Conservation (phyloP, 176 grass and related monocot species). For the Carex parvula region DNA sequence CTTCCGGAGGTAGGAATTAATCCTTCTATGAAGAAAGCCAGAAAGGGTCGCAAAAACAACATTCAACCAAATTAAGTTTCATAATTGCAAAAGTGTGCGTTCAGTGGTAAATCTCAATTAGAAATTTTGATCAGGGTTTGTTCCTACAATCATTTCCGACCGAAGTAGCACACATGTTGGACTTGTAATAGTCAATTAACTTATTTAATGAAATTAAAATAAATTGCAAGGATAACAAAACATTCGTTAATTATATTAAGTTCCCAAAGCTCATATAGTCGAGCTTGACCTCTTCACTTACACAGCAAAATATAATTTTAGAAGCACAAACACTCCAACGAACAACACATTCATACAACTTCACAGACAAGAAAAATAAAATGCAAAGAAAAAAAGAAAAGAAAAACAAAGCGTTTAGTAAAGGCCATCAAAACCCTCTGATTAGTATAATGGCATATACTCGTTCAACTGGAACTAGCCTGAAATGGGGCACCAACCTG, state of each 20-base stretch:
- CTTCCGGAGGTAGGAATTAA: no score
- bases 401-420: neutral
- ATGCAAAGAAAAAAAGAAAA: constrained; percentile 5
- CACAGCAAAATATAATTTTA: constrained; percentile 8
- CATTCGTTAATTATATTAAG: neutral
- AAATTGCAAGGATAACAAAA: neutral
- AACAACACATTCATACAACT: constrained; percentile 25
- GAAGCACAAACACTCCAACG: neutral
- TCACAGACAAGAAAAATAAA: constrained; percentile 22
- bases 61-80: no score
- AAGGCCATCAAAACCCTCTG: constrained; percentile 3
- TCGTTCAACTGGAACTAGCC: constrained; percentile 6
- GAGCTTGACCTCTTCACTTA: constrained; percentile 3
- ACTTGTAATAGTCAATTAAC: neutral
- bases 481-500: constrained; percentile 31
- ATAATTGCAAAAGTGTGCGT: no score
- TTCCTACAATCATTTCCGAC: no score
- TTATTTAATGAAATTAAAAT: neutral
- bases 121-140: no score
- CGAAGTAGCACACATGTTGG: neutral
- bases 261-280: constrained; percentile 1
- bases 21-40: no score
- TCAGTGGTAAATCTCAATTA: no score
- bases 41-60: no score
- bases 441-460: neutral